phyloP scores from a whole-genome alignment of 352 stramenopile genomes.

The Phytophthora sp. region DNA sequence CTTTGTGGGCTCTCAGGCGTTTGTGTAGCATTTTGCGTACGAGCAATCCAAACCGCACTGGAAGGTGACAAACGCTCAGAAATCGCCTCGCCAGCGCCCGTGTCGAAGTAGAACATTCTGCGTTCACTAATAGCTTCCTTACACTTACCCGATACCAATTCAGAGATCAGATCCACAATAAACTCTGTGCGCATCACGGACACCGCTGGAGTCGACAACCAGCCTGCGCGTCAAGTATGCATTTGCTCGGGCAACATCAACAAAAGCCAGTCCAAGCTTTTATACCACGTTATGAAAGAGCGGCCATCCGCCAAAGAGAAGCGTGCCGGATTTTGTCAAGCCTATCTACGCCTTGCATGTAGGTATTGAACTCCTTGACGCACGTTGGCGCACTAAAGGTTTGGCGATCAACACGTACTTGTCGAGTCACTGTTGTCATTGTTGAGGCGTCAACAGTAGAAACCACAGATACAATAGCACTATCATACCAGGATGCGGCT shows the following conservation, averaged over 20 bases:
- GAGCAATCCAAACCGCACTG: neutral
- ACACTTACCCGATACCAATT: neutral
- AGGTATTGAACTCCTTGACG: constrained; percentile 32
- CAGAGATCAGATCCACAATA: neutral
- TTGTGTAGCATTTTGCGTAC: neutral
- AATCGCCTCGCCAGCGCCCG: neutral
- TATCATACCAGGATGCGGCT: constrained; percentile 30
- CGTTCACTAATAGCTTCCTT: neutral
- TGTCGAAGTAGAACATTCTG: neutral
- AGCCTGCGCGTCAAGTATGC: constrained; percentile 13
- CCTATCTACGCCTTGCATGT: constrained; percentile 41
- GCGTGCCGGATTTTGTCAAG: constrained; percentile 28
- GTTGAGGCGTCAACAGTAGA: constrained; percentile 31
- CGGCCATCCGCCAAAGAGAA: constrained; percentile 38
- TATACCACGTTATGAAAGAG: constrained; percentile 40
- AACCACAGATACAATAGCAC: constrained; percentile 12
- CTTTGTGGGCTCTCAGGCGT: neutral
- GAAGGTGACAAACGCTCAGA: too few relatives aligned
- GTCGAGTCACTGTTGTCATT: constrained; percentile 15
- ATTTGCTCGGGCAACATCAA: constrained; percentile 37
- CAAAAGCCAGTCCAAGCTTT: constrained; percentile 18
- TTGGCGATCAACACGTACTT: constrained; percentile 4
- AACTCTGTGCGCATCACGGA: constrained; percentile 3
- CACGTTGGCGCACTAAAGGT: constrained; percentile 21
- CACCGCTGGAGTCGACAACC: neutral